These are phyloP conservation scores for Umbellularia californica DNA, from an alignment of 164 flowering plant species.

Conservation along the genomic window DNA sequence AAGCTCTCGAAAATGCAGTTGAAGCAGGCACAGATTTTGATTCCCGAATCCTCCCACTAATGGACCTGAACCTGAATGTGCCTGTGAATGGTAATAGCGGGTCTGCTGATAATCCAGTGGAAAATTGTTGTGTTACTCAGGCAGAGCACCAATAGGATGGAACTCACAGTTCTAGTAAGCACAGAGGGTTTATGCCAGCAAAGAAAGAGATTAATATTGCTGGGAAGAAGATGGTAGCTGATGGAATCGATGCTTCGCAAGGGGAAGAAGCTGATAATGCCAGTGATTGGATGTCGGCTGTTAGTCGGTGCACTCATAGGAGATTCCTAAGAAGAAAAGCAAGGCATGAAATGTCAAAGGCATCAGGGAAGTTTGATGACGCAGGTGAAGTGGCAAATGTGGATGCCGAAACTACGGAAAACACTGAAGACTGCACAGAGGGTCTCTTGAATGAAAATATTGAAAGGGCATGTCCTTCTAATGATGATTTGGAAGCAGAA, in stretches of 20 bases:
- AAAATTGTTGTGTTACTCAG: constrained; percentile 27
- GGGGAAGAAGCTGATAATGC: constrained; percentile 54
- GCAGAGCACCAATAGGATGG: constrained; percentile 34
- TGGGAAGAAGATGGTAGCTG: constrained; percentile 80
- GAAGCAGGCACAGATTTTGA: constrained; percentile 31
- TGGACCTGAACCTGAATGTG: constrained; percentile 55
- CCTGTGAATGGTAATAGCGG: constrained; percentile 24
- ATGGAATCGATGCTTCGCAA: constrained; percentile 84
- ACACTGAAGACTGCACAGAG: not conserved
- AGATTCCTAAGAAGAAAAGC: constrained; percentile 76
- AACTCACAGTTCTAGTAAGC: no score
- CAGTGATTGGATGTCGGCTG: constrained; percentile 82
- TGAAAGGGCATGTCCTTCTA: constrained; percentile 15
- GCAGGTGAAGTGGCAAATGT: constrained; percentile 19
- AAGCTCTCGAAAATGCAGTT: constrained; percentile 63
- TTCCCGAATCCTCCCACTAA: constrained; percentile 79
- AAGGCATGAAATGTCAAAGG: constrained; percentile 51
- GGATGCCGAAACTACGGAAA: constrained; percentile 7
- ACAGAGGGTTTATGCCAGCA: constrained; percentile 34
- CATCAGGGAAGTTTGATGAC: constrained; percentile 34
- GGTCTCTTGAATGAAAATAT: constrained; percentile 11
- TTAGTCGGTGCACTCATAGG: constrained; percentile 84
- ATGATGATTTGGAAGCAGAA: not conserved
- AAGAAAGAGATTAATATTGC: constrained; percentile 64
- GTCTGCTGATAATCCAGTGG: constrained; percentile 30